Base-by-base conservation (phyloP, 73 alveolate species). In the Durusdinium trenchii region DNA sequence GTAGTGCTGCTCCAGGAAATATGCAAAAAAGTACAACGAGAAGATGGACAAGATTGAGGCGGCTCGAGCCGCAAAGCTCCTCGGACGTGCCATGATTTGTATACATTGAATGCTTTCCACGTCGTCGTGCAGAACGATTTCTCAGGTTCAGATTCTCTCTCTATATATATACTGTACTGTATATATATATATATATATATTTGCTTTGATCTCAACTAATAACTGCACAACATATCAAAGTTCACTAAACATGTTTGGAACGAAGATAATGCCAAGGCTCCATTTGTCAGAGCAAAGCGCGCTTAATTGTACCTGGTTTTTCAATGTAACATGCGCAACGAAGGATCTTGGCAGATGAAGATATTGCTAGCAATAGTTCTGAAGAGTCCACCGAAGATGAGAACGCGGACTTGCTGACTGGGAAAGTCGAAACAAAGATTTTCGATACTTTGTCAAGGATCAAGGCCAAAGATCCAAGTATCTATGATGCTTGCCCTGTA, bases 11-110 rank as follows among this genome's bases (percentile, higher is more conserved):
- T 64, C 95, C 73, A 52, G 50, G 76, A 67, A 91, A 47, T 91
- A 91, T 69, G 98, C 98, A 40, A 91, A 91, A 46, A 91, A 67
- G 93, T 94, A 48, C 99, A 94, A 94, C 38, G 99, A 94, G 82
- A 73, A 76, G 76, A 94, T 69, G 89, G 99, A 75, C 92, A 73
- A 45, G 99, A 76, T 75, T 18, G 99, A 94, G 76, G 79, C 93
- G 0, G 93, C 99, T 6, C 36, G 99, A 36, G 99, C 93, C 36
- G 78, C 99, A 0, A 84, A 57, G 62, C 42, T 75, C 35, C 69
- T 81, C 18, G 43, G 86, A 18, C 12, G 30, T 60, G 3, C 73
- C n/a, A 23, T 23, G 18, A 60, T 60, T 23, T 60, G 30, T 60
- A 60, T 60, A 60, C 23, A 57, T 57, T 57, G 12, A 57, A 16